A percentile compares a stretch with the other conserved stretches of the same genome.
These are phyloP conservation scores for Aphanocladium album DNA, from an alignment of 2,329 filamentous ascomycete genomes.

Conservation along the genomic window DNA sequence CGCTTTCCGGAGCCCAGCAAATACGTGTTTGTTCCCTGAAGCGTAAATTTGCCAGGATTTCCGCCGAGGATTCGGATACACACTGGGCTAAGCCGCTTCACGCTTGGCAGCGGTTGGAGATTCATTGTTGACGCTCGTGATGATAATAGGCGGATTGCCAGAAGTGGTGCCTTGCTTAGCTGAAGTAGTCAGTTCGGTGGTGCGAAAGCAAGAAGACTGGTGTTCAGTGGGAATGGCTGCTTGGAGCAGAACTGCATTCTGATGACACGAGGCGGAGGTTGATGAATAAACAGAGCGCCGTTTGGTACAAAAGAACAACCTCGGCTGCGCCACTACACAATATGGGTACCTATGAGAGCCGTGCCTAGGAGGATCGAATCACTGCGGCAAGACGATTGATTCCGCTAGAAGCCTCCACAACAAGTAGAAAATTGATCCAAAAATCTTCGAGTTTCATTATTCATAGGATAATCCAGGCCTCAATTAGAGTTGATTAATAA, in stretches of 20 bases:
- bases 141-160: too few species aligned
- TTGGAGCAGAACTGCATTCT: neutral
- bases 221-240: neutral
- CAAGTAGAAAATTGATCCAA: too few species aligned
- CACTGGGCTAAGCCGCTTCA: conserved; percentile 71
- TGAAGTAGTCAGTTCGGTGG: neutral
- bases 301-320: neutral
- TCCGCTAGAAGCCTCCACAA: too few species aligned
- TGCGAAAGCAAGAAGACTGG: neutral
- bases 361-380: too few species aligned
- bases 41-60: conserved; percentile 78
- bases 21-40: conserved; percentile 90
- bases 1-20: conserved; percentile 69
- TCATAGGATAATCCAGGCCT: too few species aligned
- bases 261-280: neutral
- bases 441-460: too few species aligned
- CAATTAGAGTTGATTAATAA: too few species aligned
- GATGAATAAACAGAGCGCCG: neutral
- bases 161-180: neutral
- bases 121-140: conserved; percentile 20
- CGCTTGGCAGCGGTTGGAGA: conserved; percentile 61
- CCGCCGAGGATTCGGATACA: conserved; percentile 83
- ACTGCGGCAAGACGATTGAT: too few species aligned
- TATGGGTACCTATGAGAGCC: neutral
- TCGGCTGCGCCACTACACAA: neutral